Evolutionary conservation across 345 rosid species (phyloP), one percentile per base, ranked within the genome.

Genomic region (Jatropha curcas): DNA sequence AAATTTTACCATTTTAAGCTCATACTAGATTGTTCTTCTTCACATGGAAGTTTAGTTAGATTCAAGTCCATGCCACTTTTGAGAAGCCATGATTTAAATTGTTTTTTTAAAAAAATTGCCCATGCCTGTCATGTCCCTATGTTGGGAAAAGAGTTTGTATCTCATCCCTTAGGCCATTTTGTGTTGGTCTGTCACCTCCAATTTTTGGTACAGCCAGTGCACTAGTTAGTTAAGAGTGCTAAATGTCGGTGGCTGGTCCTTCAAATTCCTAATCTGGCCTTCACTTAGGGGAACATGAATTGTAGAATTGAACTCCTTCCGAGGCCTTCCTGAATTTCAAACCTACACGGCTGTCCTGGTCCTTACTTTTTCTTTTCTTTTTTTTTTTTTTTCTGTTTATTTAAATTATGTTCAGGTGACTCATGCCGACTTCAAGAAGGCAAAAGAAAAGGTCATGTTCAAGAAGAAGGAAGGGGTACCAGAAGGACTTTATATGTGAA

Each of bases 401-500:
- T 14, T 0, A 39, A 71, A 7, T 45, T 22, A 3, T 52, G 24
- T 66, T 65, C 82, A 93, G 99, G 98, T 96, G 62, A 93, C 93
- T 0, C 99, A 91, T 74, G 77, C 81, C 0, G 98, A 93, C 84
- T 88, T 96, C 74, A 93, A 91, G 90, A 93, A 96, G 77, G 98
- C 97, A 0, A 96, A 96, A 73, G 99, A 96, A 62, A 96, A 91
- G 90, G 98, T 96, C 76, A 93, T 93, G 99, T 91, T 84, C 88
- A 96, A 96, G 88, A 96, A 93, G 95, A 93, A 93, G 67, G 99
- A 96, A 84, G 99, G 99, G 53, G 97, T 96, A 27, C 99, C 98
- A 4, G 99, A 96, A 85, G 99, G 98, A 51, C 93, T 96, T 45
- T 96, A 93, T 74, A 89, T 96, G 97, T 93, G 84, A 88, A 63